Evolutionary conservation across 2,329 filamentous ascomycete species (phyloP).

Genomic region (Mycogone perniciosa): DNA sequence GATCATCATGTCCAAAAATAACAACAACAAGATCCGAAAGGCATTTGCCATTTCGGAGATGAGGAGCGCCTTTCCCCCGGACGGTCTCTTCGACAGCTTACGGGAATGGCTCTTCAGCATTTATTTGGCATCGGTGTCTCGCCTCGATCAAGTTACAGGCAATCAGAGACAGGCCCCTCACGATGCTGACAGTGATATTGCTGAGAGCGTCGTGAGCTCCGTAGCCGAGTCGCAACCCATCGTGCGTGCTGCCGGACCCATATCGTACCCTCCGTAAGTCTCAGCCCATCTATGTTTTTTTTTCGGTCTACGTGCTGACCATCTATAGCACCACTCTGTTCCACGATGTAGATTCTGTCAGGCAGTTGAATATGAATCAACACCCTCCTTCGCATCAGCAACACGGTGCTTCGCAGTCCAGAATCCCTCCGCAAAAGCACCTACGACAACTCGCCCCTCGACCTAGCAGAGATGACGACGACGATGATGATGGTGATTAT

Average conservation of each 20-base stretch:
- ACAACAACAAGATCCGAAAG: neutral
- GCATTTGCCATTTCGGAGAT: neutral
- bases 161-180: neutral
- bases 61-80: slow-evolving; percentile 4
- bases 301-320: neutral
- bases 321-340: neutral
- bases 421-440: neutral
- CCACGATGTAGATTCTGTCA: neutral
- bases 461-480: neutral
- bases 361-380: neutral
- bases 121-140: neutral
- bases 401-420: neutral
- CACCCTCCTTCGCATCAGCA: neutral
- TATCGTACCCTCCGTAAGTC: neutral
- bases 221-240: neutral
- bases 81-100: neutral
- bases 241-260: neutral
- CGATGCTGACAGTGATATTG: neutral
- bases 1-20: neutral
- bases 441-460: neutral
- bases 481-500: neutral
- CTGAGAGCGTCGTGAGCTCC: neutral
- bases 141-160: neutral
- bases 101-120: slow-evolving; percentile 4
- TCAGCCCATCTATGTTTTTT: neutral